These are phyloP conservation scores for Xylariaceae sp. DNA, from an alignment of 2,329 filamentous ascomycete species.

Conservation along the genomic window DNA sequence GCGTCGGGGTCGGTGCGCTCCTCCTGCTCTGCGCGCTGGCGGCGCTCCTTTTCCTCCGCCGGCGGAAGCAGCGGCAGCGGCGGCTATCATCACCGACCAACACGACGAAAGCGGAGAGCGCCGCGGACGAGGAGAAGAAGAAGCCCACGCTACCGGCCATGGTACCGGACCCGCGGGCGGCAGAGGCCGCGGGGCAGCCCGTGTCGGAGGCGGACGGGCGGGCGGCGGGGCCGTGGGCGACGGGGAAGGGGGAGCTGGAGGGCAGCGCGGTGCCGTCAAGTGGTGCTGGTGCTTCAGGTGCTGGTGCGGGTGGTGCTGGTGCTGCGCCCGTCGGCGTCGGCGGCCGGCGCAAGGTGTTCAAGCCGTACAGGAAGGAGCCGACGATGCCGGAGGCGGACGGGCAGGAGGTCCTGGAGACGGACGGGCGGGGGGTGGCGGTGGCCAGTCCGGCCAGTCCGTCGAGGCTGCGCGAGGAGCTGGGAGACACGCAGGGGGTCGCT, in stretches of 20 bases:
- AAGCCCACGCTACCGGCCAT: neutral
- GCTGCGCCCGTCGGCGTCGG: neutral
- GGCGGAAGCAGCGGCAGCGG: neutral
- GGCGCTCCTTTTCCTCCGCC: slow-evolving; percentile 1
- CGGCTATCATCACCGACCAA: neutral
- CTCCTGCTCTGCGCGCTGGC: slow-evolving; percentile 4
- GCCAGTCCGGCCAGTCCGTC: too few relatives aligned
- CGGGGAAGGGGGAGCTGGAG: slow-evolving; percentile 4
- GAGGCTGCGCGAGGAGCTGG: too few relatives aligned
- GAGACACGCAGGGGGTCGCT: too few relatives aligned
- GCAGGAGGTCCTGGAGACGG: neutral
- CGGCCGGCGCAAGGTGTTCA: neutral
- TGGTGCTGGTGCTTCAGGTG: neutral
- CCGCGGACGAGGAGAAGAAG: too few relatives aligned
- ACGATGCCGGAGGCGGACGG: slow-evolving; percentile 1
- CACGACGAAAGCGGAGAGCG: neutral
- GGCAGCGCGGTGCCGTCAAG: neutral
- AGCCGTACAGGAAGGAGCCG: slow-evolving; percentile 2
- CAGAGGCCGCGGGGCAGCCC: slow-evolving; percentile 4
- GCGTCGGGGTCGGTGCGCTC: slow-evolving; percentile 4
- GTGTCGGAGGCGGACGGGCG: slow-evolving; percentile 7
- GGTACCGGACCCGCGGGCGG: slow-evolving; percentile 1
- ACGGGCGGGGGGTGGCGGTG: too few relatives aligned
- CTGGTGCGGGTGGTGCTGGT: neutral
- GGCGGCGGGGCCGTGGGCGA: slow-evolving; percentile 6